These are phyloP conservation scores for Saccharomyces paradoxus DNA, from an alignment of 805 yeast genomes.

Conservation along the genomic window DNA sequence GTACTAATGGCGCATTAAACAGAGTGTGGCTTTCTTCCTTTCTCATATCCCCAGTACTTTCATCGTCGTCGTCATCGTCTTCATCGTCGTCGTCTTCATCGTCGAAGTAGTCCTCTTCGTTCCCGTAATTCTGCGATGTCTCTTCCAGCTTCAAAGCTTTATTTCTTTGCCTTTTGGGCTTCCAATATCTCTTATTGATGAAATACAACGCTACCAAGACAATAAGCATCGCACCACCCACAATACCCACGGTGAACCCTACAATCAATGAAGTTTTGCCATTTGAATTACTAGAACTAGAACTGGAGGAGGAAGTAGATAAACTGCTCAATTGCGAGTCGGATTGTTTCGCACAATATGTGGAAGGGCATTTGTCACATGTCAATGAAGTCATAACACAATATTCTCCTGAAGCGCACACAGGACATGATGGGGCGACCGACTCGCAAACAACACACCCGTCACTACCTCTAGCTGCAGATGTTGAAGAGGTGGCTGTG, in stretches of 20 bases:
- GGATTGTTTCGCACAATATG: slow-evolving; percentile 38
- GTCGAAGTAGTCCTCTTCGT: slow-evolving; percentile 12
- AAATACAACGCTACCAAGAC: slow-evolving; percentile 32
- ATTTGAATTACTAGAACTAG: slow-evolving; percentile 10
- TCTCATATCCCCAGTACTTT: slow-evolving; percentile 18
- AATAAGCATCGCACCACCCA: slow-evolving; percentile 35
- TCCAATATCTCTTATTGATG: slow-evolving; percentile 38
- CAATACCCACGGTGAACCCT: slow-evolving; percentile 60
- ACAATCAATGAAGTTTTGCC: slow-evolving; percentile 41
- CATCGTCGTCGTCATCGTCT: slow-evolving; percentile 13
- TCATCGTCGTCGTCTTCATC: slow-evolving; percentile 18
- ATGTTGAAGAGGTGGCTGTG: slow-evolving; percentile 1
- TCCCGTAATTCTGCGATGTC: slow-evolving; percentile 10
- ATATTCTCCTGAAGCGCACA: slow-evolving; percentile 42
- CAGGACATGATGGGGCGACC: slow-evolving; percentile 45
- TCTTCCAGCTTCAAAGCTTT: slow-evolving; percentile 16
- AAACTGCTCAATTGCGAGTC: slow-evolving; percentile 10
- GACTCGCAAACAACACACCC: slow-evolving; percentile 38
- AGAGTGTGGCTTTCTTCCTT: slow-evolving; percentile 23
- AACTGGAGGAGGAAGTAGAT: slow-evolving; percentile 8
- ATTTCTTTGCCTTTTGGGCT: slow-evolving; percentile 27
- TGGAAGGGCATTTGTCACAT: slow-evolving; percentile 49
- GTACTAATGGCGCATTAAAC: slow-evolving; percentile 25
- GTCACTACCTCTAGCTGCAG: slow-evolving; percentile 8
- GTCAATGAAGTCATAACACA: slow-evolving; percentile 51